Evolutionary conservation across 2,329 filamentous ascomycete species (phyloP).

Genomic region (Paracoccidioides lutzii): DNA sequence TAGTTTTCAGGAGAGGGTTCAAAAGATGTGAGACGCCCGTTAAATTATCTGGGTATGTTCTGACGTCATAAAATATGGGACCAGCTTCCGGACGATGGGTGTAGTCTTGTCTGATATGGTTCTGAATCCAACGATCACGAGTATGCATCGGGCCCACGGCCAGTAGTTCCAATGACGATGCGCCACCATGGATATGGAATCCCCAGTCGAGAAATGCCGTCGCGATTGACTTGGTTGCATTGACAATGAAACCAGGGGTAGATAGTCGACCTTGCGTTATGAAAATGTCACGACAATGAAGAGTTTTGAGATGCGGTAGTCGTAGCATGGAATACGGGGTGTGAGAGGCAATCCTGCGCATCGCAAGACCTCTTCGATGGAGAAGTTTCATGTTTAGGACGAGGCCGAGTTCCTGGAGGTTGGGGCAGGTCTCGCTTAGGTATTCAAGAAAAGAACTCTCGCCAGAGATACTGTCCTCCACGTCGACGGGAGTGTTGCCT

Average conservation of each 20-base stretch:
- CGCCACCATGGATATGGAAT: neutral
- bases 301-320: constrained; percentile 2
- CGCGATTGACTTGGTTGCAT: neutral
- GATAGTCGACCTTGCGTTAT: neutral
- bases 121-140: neutral
- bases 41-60: neutral
- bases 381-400: neutral
- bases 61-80: constrained; percentile 1
- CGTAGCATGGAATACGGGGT: neutral
- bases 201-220: constrained; percentile 1
- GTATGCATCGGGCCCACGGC: neutral
- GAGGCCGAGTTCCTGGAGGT: constrained; percentile 1
- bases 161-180: neutral
- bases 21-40: neutral
- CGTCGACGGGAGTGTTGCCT: neutral
- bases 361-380: neutral
- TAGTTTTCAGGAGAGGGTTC: neutral
- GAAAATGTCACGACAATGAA: neutral
- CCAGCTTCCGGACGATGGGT: neutral
- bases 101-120: neutral
- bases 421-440: neutral
- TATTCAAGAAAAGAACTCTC: neutral
- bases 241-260: neutral
- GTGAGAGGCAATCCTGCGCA: neutral
- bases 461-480: neutral